phyloP scores from a whole-genome alignment of 2,329 filamentous ascomycete genomes.

The Calonectria hawksworthii region DNA sequence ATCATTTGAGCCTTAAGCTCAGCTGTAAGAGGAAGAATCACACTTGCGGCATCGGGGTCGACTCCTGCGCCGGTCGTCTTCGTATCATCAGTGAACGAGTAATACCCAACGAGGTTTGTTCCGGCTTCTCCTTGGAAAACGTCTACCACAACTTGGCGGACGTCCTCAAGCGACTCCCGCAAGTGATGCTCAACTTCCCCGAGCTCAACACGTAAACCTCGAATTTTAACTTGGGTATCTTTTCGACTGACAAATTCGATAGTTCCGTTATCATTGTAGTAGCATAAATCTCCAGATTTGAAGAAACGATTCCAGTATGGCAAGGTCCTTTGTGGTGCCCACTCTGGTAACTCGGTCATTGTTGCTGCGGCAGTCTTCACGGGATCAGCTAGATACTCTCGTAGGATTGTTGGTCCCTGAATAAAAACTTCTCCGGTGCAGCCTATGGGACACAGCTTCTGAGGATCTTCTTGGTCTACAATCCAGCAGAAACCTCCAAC shows the following conservation, averaged over 20 bases:
- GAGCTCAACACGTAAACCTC: slow-evolving; percentile 58
- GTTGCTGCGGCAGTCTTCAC: not conserved
- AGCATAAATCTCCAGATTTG: slow-evolving; percentile 1
- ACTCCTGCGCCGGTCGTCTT: not conserved
- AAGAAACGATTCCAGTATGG: slow-evolving; percentile 11
- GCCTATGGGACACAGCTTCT: not conserved
- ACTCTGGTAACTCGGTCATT: not conserved
- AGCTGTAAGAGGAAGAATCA: not conserved
- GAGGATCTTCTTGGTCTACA: slow-evolving; percentile 4
- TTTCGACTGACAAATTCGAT: slow-evolving; percentile 36
- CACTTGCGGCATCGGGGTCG: not conserved
- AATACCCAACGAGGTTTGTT: slow-evolving; percentile 15
- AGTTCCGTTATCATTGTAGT: not conserved
- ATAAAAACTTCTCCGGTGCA: slow-evolving; percentile 4
- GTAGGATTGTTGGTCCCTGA: not conserved
- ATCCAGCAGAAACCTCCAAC: slow-evolving; percentile 11
- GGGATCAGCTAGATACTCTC: slow-evolving; percentile 2
- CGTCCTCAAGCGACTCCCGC: not conserved
- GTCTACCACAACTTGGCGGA: slow-evolving; percentile 1
- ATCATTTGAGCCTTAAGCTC: not conserved
- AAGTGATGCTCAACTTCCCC: slow-evolving; percentile 5
- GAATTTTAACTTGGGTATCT: slow-evolving; percentile 68
- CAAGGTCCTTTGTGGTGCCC: not conserved
- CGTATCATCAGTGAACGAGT: not conserved
- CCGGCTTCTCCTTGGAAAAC: slow-evolving; percentile 9